Conservation (phyloP, 1,284 basidiomycete genomes). For the Irpex sp. region DNA sequence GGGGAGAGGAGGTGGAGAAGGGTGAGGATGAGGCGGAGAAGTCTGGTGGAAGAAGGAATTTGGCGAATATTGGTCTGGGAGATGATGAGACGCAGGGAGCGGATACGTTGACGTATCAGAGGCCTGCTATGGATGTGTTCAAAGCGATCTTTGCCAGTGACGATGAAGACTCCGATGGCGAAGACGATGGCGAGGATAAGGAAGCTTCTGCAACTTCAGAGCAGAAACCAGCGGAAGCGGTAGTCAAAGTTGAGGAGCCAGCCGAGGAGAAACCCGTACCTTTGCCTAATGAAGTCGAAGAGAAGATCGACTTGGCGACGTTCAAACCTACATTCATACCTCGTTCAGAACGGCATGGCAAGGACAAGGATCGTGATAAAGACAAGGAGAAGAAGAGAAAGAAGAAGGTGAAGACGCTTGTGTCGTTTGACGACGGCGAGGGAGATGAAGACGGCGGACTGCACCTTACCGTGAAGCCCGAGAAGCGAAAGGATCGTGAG, state of each 20-base stretch:
- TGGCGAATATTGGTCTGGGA: conserved; percentile 77
- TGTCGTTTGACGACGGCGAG: conserved; percentile 69
- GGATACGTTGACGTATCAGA: conserved; percentile 82
- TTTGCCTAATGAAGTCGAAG: background rate
- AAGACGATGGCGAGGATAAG: conserved; percentile 47
- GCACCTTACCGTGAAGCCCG: conserved; percentile 29
- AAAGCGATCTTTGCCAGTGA: conserved; percentile 93
- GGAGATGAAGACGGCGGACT: conserved; percentile 24
- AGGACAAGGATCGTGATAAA: conserved; percentile 32
- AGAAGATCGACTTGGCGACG: conserved; percentile 50
- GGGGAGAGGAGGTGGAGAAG: conserved; percentile 12
- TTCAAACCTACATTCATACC: conserved; percentile 83
- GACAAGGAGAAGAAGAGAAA: conserved; percentile 33
- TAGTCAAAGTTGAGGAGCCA: conserved; percentile 5
- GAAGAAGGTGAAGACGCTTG: conserved; percentile 42
- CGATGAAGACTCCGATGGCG: conserved; percentile 73
- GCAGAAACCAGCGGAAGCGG: background rate
- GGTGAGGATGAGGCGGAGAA: background rate
- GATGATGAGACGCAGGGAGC: conserved; percentile 84
- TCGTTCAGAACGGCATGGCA: conserved; percentile 32
- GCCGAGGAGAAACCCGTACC: conserved; percentile 10
- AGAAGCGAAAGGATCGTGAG: conserved; percentile 29
- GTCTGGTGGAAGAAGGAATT: conserved; percentile 32
- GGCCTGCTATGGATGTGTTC: conserved; percentile 89
- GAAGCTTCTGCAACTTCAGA: conserved; percentile 1